Conservation (phyloP, 306 rosid species). For the Malus sylvestris region DNA sequence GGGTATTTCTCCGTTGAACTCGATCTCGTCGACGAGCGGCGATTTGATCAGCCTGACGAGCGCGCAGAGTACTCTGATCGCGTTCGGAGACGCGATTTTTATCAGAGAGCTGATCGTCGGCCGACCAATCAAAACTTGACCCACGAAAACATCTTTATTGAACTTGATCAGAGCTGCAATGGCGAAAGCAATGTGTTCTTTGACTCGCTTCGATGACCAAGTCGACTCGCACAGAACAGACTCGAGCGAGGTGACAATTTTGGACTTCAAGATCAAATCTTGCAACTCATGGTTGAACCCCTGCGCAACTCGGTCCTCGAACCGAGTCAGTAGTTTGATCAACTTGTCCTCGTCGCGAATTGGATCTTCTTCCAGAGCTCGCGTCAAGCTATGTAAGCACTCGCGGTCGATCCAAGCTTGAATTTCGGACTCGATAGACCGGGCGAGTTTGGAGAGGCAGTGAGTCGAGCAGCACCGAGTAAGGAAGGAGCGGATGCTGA, state of each 20-base stretch:
- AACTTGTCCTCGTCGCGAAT: conserved; percentile 21
- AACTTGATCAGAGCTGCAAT: conserved; percentile 50
- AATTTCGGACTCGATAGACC: conserved; percentile 58
- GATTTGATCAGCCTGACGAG: conserved; percentile 60
- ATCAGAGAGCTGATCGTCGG: conserved; percentile 43
- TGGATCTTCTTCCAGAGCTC: conserved; percentile 14
- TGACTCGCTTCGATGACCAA: conserved; percentile 20
- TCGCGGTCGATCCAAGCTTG: conserved; percentile 90
- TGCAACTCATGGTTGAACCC: conserved; percentile 74
- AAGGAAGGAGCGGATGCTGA: conserved; percentile 44
- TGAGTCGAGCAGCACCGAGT: conserved; percentile 52
- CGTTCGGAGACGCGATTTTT: conserved; percentile 34
- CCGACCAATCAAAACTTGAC: conserved; percentile 54
- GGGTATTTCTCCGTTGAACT: conserved; percentile 49
- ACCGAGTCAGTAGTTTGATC: conserved; percentile 34
- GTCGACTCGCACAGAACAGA: conserved; percentile 36
- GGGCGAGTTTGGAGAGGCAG: conserved; percentile 63
- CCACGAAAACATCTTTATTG: conserved; percentile 91
- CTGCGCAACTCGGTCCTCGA: conserved; percentile 44
- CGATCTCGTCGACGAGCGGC: conserved; percentile 81
- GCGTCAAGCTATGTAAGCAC: conserved; percentile 33
- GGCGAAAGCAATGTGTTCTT: conserved; percentile 46
- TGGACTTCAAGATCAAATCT: conserved; percentile 51
- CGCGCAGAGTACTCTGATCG: conserved; percentile 47
- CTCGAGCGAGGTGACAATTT: conserved; percentile 44